Evolutionary conservation across 2,329 filamentous ascomycete species (phyloP).

Genomic region (Neophaeococcomyces mojaviensis): DNA sequence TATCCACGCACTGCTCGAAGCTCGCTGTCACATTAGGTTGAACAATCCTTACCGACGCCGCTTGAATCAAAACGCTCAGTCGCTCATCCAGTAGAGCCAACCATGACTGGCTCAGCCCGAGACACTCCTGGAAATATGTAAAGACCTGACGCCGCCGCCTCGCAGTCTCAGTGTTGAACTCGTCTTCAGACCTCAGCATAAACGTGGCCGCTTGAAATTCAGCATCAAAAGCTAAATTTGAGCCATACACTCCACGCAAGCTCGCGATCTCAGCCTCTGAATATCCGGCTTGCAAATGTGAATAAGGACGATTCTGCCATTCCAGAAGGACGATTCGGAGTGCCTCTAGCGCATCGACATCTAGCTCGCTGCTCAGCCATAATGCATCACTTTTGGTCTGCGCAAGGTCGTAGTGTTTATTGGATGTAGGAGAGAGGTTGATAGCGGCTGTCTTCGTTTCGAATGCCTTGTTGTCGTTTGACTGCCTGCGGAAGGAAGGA

Average conservation of each 20-base stretch:
- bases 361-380: constrained; percentile 74
- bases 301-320: constrained; percentile 71
- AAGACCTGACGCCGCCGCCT: constrained; percentile 62
- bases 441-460: constrained; percentile 83
- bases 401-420: constrained; percentile 63
- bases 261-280: constrained; percentile 72
- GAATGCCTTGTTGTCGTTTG: constrained; percentile 60
- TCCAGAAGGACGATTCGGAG: constrained; percentile 74
- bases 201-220: constrained; percentile 29
- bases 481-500: constrained; percentile 61
- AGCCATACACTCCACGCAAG: constrained; percentile 63
- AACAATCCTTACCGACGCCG: background rate
- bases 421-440: constrained; percentile 63
- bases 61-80: background rate
- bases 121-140: constrained; percentile 49
- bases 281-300: constrained; percentile 62
- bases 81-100: background rate
- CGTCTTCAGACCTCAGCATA: constrained; percentile 22
- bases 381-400: constrained; percentile 75
- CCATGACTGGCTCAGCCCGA: constrained; percentile 9
- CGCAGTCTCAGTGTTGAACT: constrained; percentile 55
- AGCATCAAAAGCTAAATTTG: constrained; percentile 54
- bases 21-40: background rate
- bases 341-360: constrained; percentile 73
- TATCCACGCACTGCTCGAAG: constrained; percentile 2